Percentiles rank a stretch among this genome's conserved stretches.
These are phyloP conservation scores for Fraxinus americana DNA, from an alignment of 257 asterid species.

Conservation along the genomic window DNA sequence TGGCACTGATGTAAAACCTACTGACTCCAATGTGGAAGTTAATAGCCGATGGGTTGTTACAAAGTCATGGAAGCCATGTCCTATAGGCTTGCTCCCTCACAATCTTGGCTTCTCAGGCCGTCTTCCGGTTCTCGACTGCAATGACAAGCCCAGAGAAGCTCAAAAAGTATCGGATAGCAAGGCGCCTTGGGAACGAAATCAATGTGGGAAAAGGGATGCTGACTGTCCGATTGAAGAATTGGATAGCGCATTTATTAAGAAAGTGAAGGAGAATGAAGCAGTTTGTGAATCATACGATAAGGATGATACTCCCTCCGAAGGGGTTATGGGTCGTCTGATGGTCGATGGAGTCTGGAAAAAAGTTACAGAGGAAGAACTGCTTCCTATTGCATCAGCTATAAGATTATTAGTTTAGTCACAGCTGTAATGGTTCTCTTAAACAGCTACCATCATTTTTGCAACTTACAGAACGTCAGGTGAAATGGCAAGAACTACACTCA, in stretches of 20 bases:
- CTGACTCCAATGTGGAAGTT: conserved; percentile 6
- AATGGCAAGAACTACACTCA: not conserved
- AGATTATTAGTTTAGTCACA: not conserved
- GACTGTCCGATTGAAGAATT: conserved; percentile 35
- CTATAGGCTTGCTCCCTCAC: conserved; percentile 78
- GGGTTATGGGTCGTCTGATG: conserved; percentile 55
- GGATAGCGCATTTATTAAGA: conserved; percentile 31
- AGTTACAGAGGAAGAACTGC: conserved; percentile 30
- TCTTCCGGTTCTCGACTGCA: conserved; percentile 53
- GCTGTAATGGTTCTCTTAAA: not conserved
- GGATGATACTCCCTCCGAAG: conserved; percentile 23
- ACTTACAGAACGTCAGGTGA: no score
- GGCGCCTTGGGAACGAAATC: conserved; percentile 26
- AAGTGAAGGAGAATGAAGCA: conserved; percentile 30
- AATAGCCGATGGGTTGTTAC: conserved; percentile 51
- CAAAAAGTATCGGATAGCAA: conserved; percentile 21
- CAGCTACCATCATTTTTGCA: no score
- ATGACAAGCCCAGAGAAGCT: conserved; percentile 27
- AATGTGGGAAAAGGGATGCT: conserved; percentile 54
- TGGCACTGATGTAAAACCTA: conserved; percentile 28
- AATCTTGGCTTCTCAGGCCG: conserved; percentile 61
- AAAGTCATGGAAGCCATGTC: conserved; percentile 48
- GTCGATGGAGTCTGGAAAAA: conserved; percentile 72
- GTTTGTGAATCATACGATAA: conserved; percentile 8
- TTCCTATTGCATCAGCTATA: no score